Base-by-base conservation (phyloP, 2,329 filamentous ascomycete genomes). In the Thelonectria rubi region DNA sequence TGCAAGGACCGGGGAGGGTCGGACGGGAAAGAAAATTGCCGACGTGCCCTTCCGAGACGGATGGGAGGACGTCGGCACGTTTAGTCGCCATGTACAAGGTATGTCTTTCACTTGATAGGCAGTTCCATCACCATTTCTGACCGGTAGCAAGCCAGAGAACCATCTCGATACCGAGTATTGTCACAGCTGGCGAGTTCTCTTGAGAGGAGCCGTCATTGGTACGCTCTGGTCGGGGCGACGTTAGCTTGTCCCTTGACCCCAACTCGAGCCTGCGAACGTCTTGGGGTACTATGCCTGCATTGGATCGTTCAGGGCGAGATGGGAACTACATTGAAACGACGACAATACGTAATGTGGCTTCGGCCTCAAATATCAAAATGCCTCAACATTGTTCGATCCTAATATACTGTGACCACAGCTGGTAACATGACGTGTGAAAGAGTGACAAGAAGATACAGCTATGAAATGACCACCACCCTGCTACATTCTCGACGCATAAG, bases 31-130 rank as follows among this genome's bases (percentile, higher is more conserved):
- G 50, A 42, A 48, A 34, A 42, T 39, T 58, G 72, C 72, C 70
- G 72, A 71, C 67, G 67, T 73, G 72, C 58, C n/a, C 50, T 39
- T 43, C 57, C 47, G 46, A 15, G 24, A 49, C 14, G 45, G 62
- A 47, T 42, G 42, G 65, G 58, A 58, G 61, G 70, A 71, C 65
- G 69, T 74, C 68, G 72, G 72, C 69, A 74, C 56, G 64, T 63
- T 57, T 66, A 69, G 66, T 69, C 55, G 67, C 47, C 62, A 58
- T 60, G 47, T 60, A 69, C 54, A 60, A 73, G 72, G 72, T 73
- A 72, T 65, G 70, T 2, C 26, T 57, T 18, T 20, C 12, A 15
- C 34, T 37, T 1, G 21, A 47, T 15, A 2, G 1, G 3, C 15
- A 6, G 15, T 21, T 37, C 17, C 15, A 12, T 43, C 7, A 10